Base-by-base conservation (phyloP, 257 asterid genomes). In the Solanum paucissectum region DNA sequence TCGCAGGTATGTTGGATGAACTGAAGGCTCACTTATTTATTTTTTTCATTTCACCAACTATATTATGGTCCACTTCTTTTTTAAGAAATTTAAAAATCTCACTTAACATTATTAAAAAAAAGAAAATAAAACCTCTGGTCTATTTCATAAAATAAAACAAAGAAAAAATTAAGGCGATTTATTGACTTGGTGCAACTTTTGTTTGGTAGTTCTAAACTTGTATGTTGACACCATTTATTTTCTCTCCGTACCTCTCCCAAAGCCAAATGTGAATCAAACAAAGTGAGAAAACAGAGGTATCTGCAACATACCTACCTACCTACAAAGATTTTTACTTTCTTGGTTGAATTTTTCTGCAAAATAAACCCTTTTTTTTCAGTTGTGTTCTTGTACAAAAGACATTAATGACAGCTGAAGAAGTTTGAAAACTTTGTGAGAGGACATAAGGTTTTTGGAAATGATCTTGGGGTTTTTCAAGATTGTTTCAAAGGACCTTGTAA, bases 401-500 rank as follows among this genome's bases (percentile, higher is more conserved):
- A 49, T 49, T 82, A 25, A 49, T 49, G 71, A 82, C 44, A 82
- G 69, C 34, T 76, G 25, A 76, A n/a, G 4, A 76, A 38, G 32
- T 37, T 37, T 37, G 83, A 36, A 29, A 55, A 18, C n/a, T 55
- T 55, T 55, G 64, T 55, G n/a, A 62, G 74, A 12, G 46, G 20
- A n/a, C 18, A 3, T 18, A 68, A 62, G 33, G 38, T 33, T 74
- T 34, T n/a, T 8, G 55, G n/a, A 86, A 81, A 85, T 87, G 89
- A 79, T 68, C 87, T 23, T 82, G 68, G 68, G 66, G 89, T 85
- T 86, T 86, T 11, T 89, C 87, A 89, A 88, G 86, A n/a, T 83
- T 86, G 86, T 75, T 44, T 87, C 58, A 66, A 88, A 83, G 25
- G 25, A 46, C 62, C 72, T 71, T 21, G 8, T 27, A 60, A 62